These are phyloP conservation scores for Plenodomus biglobosus DNA, from an alignment of 2,329 filamentous ascomycete genomes.

Conservation along the genomic window DNA sequence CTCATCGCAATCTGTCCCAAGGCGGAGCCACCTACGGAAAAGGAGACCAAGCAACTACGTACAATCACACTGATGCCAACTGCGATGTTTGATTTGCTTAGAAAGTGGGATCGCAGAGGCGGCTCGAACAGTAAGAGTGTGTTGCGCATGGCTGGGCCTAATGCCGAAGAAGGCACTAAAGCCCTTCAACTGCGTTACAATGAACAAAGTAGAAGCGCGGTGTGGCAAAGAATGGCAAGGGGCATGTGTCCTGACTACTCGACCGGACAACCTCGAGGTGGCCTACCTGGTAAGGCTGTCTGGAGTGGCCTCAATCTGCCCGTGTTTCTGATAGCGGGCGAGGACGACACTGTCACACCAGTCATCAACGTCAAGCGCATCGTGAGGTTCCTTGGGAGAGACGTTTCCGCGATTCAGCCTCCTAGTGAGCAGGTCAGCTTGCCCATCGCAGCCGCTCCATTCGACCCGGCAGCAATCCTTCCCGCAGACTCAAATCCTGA, in stretches of 20 bases:
- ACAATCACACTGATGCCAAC: conserved; percentile 69
- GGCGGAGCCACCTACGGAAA: conserved; percentile 62
- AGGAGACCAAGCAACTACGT: conserved; percentile 55
- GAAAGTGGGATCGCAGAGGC: conserved; percentile 76
- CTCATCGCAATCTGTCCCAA: conserved; percentile 81
- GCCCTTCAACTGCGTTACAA: conserved; percentile 75
- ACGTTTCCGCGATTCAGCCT: conserved; percentile 37
- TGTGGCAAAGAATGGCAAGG: conserved; percentile 79
- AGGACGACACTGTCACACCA: conserved; percentile 75
- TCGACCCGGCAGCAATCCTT: conserved; percentile 41
- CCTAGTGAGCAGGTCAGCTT: conserved; percentile 44
- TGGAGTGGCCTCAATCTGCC: conserved; percentile 76
- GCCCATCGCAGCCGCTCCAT: conserved; percentile 54
- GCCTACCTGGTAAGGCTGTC: conserved; percentile 66
- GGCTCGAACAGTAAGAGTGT: conserved; percentile 79
- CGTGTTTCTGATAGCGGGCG: conserved; percentile 76
- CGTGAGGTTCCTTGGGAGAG: conserved; percentile 46
- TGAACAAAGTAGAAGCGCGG: conserved; percentile 75
- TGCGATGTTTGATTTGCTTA: conserved; percentile 73
- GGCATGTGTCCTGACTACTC: conserved; percentile 67
- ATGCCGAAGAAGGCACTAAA: conserved; percentile 66
- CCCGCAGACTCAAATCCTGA: conserved; percentile 5
- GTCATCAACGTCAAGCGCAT: conserved; percentile 71
- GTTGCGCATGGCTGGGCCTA: conserved; percentile 69
- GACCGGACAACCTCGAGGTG: conserved; percentile 57